Evolutionary conservation across 257 asterid genomes (phyloP).

Genomic region (Petrea volubilis): DNA sequence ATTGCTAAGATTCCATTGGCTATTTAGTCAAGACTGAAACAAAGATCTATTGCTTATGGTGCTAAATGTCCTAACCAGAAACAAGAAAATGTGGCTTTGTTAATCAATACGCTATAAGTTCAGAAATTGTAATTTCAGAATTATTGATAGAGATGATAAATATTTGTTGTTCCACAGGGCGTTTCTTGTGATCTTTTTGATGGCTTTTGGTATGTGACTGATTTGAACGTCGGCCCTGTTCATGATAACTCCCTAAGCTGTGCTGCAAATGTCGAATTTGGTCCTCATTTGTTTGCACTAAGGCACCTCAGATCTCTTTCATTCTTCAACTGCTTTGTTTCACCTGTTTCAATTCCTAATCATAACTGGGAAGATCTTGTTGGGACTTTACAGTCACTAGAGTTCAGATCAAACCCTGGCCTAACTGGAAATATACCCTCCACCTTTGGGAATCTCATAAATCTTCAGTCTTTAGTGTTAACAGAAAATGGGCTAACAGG

Average conservation of each 20-base stretch:
- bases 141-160: neutral
- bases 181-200: constrained; percentile 83
- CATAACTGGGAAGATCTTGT: constrained; percentile 59
- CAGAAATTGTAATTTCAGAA: neutral
- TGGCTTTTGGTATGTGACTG: constrained; percentile 90
- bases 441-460: constrained; percentile 52
- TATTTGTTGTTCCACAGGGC: constrained; percentile 54
- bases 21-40: constrained; percentile 18
- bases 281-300: constrained; percentile 52
- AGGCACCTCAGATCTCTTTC: constrained; percentile 71
- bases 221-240: constrained; percentile 72
- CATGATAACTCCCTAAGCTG: constrained; percentile 90
- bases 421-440: constrained; percentile 65
- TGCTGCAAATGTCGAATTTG: constrained; percentile 54
- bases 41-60: constrained; percentile 8
- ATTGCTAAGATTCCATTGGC: constrained; percentile 19
- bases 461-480: constrained; percentile 78
- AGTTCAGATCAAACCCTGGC: constrained; percentile 75
- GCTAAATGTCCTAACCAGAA: neutral
- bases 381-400: constrained; percentile 58
- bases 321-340: constrained; percentile 69
- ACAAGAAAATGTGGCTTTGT: neutral
- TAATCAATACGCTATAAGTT: no score
- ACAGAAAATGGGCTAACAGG: constrained; percentile 65
- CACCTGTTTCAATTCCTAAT: constrained; percentile 51